Conservation (phyloP, 2,329 filamentous ascomycete genomes). For the Pseudophaeomoniella oleicola region DNA sequence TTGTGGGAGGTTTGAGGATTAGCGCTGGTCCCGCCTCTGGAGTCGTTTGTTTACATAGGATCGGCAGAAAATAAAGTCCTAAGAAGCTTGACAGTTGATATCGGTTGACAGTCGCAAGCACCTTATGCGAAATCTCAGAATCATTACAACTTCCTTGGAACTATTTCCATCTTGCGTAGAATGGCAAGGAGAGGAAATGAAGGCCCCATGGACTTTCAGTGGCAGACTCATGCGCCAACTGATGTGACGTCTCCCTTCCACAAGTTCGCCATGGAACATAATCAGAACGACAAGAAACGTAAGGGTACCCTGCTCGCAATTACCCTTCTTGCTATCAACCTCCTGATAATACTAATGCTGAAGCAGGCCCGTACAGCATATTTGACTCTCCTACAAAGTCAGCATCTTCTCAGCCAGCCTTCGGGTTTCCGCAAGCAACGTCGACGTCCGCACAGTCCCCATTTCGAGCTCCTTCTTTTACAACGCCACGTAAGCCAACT, state of each 20-base stretch:
- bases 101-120: no score
- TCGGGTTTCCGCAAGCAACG: neutral
- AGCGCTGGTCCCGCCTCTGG: no score
- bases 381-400: constrained; percentile 35
- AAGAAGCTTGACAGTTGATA: no score
- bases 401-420: neutral
- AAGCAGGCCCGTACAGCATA: constrained; percentile 23
- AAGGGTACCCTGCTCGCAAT: no score
- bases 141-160: no score
- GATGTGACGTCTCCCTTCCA: constrained; percentile 31
- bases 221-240: constrained; percentile 28
- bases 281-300: constrained; percentile 26
- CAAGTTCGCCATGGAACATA: constrained; percentile 28
- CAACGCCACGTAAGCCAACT: constrained; percentile 28
- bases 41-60: no score
- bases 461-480: constrained; percentile 28
- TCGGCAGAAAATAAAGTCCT: no score
- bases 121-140: no score
- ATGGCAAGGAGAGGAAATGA: constrained; percentile 19
- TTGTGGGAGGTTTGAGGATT: no score
- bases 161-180: no score
- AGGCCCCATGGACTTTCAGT: constrained; percentile 37
- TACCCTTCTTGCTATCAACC: no score
- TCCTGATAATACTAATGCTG: no score
- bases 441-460: constrained; percentile 15